Evolutionary conservation across 2,329 filamentous ascomycete genomes (phyloP), one percentile per base, ranked within the genome.

Genomic region (Colletotrichum simmondsii): DNA sequence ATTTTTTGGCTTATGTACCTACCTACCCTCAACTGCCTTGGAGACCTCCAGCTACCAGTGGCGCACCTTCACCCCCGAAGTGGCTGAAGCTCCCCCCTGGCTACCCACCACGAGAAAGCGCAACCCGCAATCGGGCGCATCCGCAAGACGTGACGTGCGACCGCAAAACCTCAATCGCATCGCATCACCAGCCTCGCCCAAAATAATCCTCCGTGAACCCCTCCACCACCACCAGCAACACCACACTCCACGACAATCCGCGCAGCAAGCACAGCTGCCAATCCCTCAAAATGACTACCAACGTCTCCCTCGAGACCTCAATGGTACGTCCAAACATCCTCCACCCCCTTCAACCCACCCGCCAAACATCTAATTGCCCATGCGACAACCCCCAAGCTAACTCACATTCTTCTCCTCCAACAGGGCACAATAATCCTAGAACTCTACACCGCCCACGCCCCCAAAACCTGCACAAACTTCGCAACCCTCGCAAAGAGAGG

Each of bases 401-500:
- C 26, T n/a, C 65, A 11, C 46, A 3, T 28, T 5, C n/a, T 57
- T 30, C 65, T 37, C 42, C 56, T 59, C 26, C 14, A 24, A 2
- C 76, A 97, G 95, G 95, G 97, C 82, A 89, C 90, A 58, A 93
- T 99, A 81, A 90, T 90, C 72, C 84, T 98, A 75, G 97, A 99
- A 85, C 94, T 99, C 73, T 98, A 98, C 90, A 93, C 90, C 63
- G 83, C 89, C 30, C 95, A 98, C 85, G 96, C 96, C 22, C 96
- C 97, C 52, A 94, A 92, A 82, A 95, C 95, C 28, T 97, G 94
- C 89, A 90, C 89, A 73, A 98, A 98, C 88, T 98, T 98, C 85
- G 82, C 88, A 30, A 94, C 93, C 5, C 94, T 98, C 65, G 91
- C 92, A 24, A 86, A 89, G 74, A 90, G 95, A 77, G 94, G 94